A percentile compares a stretch with the other conserved stretches of the same genome.
These are phyloP conservation scores for Arabis hirsuta DNA, from an alignment of 345 rosid species.

Conservation along the genomic window DNA sequence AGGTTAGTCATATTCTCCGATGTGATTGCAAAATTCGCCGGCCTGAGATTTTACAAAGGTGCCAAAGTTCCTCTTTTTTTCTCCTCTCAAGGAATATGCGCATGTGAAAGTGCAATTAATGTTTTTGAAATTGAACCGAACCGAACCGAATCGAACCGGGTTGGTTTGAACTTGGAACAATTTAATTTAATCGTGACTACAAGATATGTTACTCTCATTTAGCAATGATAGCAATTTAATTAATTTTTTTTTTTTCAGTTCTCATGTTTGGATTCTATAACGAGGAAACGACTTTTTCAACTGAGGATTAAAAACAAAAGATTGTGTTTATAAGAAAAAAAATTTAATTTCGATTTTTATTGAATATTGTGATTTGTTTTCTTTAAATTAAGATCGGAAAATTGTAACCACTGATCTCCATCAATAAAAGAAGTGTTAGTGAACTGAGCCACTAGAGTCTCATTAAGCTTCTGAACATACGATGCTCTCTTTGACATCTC, in stretches of 20 bases:
- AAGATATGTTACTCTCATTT: too few relatives aligned
- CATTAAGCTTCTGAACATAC: slow-evolving; percentile 68
- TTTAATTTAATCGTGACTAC: too few relatives aligned
- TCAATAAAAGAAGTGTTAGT: slow-evolving; percentile 63
- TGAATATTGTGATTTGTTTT: neutral
- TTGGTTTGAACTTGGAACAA: too few relatives aligned
- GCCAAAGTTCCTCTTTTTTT: neutral
- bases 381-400: slow-evolving; percentile 38
- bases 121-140: too few relatives aligned
- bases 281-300: too few relatives aligned
- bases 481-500: slow-evolving; percentile 57
- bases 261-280: too few relatives aligned
- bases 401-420: slow-evolving; percentile 76
- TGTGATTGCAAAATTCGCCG: neutral
- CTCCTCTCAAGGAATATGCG: neutral
- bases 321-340: too few relatives aligned
- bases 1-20: slow-evolving; percentile 14
- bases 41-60: neutral
- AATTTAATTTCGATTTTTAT: too few relatives aligned
- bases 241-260: too few relatives aligned
- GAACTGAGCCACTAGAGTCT: slow-evolving; percentile 61
- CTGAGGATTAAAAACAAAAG: too few relatives aligned
- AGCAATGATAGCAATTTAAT: too few relatives aligned
- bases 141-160: neutral
- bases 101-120: neutral